Conservation (phyloP, 1,139 yeast genomes). For the Kazachstania sp. region DNA sequence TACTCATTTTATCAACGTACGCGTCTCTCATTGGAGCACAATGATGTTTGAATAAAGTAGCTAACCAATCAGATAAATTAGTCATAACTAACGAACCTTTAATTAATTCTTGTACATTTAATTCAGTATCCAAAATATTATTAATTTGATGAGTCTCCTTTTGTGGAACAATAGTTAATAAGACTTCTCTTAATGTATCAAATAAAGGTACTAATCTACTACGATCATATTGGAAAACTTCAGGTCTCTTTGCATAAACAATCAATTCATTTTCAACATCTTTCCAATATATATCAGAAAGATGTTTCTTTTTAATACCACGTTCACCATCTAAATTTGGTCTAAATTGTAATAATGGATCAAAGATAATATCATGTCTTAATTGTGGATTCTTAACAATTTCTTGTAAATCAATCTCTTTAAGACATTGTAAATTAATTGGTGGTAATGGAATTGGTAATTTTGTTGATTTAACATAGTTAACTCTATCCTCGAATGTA, state of each 20-base stretch:
- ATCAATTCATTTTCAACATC: slow-evolving; percentile 56
- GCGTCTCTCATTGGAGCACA: slow-evolving; percentile 95
- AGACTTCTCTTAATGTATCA: slow-evolving; percentile 66
- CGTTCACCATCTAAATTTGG: slow-evolving; percentile 90
- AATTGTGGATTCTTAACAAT: slow-evolving; percentile 86
- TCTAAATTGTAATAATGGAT: slow-evolving; percentile 85
- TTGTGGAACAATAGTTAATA: slow-evolving; percentile 66
- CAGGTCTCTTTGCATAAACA: slow-evolving; percentile 25
- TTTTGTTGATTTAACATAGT: slow-evolving; percentile 17
- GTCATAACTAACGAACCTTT: slow-evolving; percentile 36
- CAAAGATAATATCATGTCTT: slow-evolving; percentile 86
- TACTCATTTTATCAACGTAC: slow-evolving; percentile 80
- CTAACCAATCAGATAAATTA: slow-evolving; percentile 28
- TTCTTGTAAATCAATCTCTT: slow-evolving; percentile 82
- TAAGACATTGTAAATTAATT: slow-evolving; percentile 70
- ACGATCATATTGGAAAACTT: slow-evolving; percentile 33
- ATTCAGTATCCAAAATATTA: slow-evolving; percentile 70
- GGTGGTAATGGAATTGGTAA: slow-evolving; percentile 50
- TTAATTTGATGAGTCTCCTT: slow-evolving; percentile 64
- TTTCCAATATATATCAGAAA: slow-evolving; percentile 78
- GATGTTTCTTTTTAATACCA: slow-evolving; percentile 65
- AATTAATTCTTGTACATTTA: slow-evolving; percentile 65
- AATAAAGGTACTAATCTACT: slow-evolving; percentile 60
- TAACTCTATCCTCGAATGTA: slow-evolving; percentile 25
- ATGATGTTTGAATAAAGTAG: slow-evolving; percentile 30